Evolutionary conservation across 345 rosid genomes (phyloP).

Genomic region (Cardamine occulta): DNA sequence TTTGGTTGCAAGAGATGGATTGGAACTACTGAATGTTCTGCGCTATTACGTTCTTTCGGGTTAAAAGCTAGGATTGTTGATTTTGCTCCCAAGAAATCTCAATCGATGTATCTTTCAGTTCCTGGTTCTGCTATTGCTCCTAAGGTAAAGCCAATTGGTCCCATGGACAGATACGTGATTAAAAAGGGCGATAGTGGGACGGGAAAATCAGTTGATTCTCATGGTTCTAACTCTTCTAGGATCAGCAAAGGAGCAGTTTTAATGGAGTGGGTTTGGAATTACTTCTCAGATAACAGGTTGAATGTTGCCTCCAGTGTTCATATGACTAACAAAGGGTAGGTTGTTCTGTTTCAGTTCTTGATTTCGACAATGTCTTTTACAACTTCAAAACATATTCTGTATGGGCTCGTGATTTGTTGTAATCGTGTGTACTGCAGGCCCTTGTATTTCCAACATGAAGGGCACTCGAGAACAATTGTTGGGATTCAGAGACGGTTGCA

Average conservation of each 20-base stretch:
- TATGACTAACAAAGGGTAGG: conserved; percentile 58
- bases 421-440: conserved; percentile 55
- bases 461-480: conserved; percentile 77
- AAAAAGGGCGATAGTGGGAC: conserved; percentile 27
- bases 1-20: conserved; percentile 63
- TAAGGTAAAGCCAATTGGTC: conserved; percentile 56
- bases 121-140: conserved; percentile 58
- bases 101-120: conserved; percentile 61
- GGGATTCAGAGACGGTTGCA: conserved; percentile 66
- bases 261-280: conserved; percentile 82
- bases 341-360: conserved; percentile 29
- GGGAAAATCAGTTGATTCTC: conserved; percentile 24
- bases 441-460: conserved; percentile 84
- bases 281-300: conserved; percentile 58
- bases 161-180: conserved; percentile 69
- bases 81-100: conserved; percentile 65
- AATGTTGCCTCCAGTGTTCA: conserved; percentile 46
- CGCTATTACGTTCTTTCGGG: conserved; percentile 76
- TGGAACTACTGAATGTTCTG: conserved; percentile 83
- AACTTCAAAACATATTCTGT: neutral
- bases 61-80: conserved; percentile 73
- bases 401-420: conserved; percentile 18
- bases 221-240: conserved; percentile 26
- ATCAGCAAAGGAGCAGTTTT: conserved; percentile 53
- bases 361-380: neutral